Conservation (phyloP, 768 basidiomycete genomes). For the Pulveroboletus sp. region DNA sequence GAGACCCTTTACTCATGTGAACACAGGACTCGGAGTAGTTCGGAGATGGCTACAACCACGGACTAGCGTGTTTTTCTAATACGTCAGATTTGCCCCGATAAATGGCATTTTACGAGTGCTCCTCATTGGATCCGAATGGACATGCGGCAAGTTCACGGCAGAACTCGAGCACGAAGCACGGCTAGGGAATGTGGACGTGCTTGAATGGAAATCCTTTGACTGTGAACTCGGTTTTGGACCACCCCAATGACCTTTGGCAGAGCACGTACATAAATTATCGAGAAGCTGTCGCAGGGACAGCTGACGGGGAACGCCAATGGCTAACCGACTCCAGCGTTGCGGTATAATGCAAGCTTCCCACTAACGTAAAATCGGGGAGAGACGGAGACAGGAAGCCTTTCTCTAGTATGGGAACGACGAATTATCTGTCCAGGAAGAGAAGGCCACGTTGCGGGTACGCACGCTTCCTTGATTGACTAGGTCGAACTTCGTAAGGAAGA, state of each 20-base stretch:
- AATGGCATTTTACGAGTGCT: background rate
- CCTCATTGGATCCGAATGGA: background rate
- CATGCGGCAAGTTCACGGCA: background rate
- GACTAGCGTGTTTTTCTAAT: background rate
- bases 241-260: background rate
- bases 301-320: background rate
- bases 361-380: background rate
- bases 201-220: background rate
- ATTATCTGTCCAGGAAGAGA: slow-evolving; percentile 32
- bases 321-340: slow-evolving; percentile 9
- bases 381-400: background rate
- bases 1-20: background rate
- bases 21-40: background rate
- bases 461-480: slow-evolving; percentile 15
- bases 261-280: slow-evolving; percentile 11
- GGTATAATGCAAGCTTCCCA: background rate
- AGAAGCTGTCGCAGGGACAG: too few species aligned
- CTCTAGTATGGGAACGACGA: slow-evolving; percentile 8
- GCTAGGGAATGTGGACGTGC: background rate
- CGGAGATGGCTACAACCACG: background rate
- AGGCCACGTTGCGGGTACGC: slow-evolving; percentile 22
- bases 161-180: background rate
- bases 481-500: too few species aligned
- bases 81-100: background rate
- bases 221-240: background rate